Evolutionary conservation across 1,284 basidiomycete species (phyloP), one percentile per base, ranked within the genome.

Genomic region (Coriolopsis trogii): DNA sequence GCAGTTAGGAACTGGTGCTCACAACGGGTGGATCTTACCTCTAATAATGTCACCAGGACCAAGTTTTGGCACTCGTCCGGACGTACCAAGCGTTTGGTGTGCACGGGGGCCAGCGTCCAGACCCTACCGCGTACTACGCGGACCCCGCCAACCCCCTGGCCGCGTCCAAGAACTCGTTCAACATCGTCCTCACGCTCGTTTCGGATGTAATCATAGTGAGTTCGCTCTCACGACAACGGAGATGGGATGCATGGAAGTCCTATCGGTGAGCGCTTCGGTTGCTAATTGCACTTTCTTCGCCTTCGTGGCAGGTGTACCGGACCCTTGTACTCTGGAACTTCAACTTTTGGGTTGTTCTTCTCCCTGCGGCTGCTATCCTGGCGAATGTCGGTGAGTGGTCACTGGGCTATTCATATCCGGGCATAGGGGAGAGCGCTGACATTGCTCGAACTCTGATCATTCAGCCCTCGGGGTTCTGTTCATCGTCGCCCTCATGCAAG

Each of bases 181-280:
- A 47, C 41, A 30, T 43, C 25, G 18, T 53, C 29, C 36, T 53
- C 28, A 36, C 41, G 24, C 29, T 53, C 23, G 34, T 44, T 24
- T 53, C 51, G 6, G 51, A 53, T 24, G 24, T 30, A 8, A 53
- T 53, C 12, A 53, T 53, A 23, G 51, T 53, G 36, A 30, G 51
- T 47, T n/a, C 16, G 33, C n/a, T n/a, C n/a, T n/a, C n/a, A n/a
- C n/a, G n/a, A n/a, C n/a, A n/a, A n/a, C n/a, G n/a, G n/a, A n/a
- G n/a, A n/a, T n/a, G n/a, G n/a, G n/a, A n/a, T n/a, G n/a, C n/a
- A n/a, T n/a, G n/a, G n/a, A n/a, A n/a, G n/a, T n/a, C n/a, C n/a
- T n/a, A n/a, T n/a, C n/a, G n/a, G n/a, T 18, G 2, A 15, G n/a
- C 10, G n/a, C 3, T 8, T 15, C 10, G 13, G 33, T 43, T 21